These are phyloP conservation scores for Rhinocladiella similis DNA, from an alignment of 2,329 filamentous ascomycete genomes.

Conservation along the genomic window DNA sequence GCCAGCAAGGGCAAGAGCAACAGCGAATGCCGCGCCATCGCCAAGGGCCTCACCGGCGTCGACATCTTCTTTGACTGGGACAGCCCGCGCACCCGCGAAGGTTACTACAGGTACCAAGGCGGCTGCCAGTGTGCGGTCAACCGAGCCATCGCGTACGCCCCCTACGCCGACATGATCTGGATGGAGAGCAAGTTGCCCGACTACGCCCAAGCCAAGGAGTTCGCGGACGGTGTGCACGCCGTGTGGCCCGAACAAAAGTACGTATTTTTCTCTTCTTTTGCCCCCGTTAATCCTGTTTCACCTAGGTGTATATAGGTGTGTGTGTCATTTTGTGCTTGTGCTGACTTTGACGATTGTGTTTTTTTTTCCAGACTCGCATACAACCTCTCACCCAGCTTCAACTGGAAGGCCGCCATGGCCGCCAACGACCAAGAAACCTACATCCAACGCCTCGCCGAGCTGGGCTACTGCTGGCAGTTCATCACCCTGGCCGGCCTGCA, in stretches of 20 bases:
- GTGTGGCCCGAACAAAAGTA: constrained; percentile 96
- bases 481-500: constrained; percentile 98
- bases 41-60: constrained; percentile 71
- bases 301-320: no score
- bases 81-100: constrained; percentile 85
- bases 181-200: constrained; percentile 99
- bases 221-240: constrained; percentile 88
- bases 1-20: constrained; percentile 82
- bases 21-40: constrained; percentile 75
- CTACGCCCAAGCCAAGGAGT: constrained; percentile 86
- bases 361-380: constrained; percentile 73
- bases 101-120: constrained; percentile 89
- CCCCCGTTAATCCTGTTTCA: no score
- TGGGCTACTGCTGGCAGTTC: constrained; percentile 99
- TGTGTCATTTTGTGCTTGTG: no score
- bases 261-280: constrained; percentile 33
- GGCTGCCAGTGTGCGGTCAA: constrained; percentile 90
- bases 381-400: constrained; percentile 98
- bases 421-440: constrained; percentile 93
- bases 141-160: constrained; percentile 85
- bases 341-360: background rate
- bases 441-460: constrained; percentile 78
- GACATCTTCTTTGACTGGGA: constrained; percentile 97
- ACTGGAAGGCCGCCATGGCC: constrained; percentile 98
- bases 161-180: constrained; percentile 96